Evolutionary conservation across 805 yeast genomes (phyloP).

Genomic region (Candida nonsorbophila): DNA sequence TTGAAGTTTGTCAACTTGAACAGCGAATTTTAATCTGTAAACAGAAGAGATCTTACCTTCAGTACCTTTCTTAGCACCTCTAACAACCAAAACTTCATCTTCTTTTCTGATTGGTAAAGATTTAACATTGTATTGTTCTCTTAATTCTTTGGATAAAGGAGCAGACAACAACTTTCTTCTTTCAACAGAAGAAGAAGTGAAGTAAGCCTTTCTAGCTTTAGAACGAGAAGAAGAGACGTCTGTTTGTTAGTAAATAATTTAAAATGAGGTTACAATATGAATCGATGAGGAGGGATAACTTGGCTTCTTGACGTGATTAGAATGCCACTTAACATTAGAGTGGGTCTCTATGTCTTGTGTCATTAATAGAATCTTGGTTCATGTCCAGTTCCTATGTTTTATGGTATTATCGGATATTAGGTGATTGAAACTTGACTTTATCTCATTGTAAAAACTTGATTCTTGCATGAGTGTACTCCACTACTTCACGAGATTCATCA

Average conservation of each 20-base stretch:
- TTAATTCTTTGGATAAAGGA: conserved; percentile 98
- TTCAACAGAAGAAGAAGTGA: conserved; percentile 93
- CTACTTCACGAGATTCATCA: neutral
- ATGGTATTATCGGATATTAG: too few species aligned
- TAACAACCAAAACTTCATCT: conserved; percentile 90
- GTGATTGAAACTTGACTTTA: too few species aligned
- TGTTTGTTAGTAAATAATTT: conserved; percentile 32
- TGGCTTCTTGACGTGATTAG: too few species aligned
- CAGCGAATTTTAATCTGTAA: conserved; percentile 96
- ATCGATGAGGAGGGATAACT: too few species aligned
- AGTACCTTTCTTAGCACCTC: conserved; percentile 99
- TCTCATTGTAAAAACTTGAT: too few species aligned
- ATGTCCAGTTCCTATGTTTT: too few species aligned
- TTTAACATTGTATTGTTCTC: conserved; percentile 93
- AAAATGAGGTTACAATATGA: too few species aligned
- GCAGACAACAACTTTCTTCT: conserved; percentile 96
- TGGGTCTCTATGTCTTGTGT: too few species aligned
- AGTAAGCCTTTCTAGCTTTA: conserved; percentile 99
- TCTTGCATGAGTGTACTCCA: neutral
- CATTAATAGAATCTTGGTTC: too few species aligned
- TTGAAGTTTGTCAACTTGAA: conserved; percentile 95
- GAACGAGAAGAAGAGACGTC: conserved; percentile 99
- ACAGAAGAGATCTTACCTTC: conserved; percentile 98
- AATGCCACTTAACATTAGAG: too few species aligned
- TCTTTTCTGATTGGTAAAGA: conserved; percentile 97